A percentile compares a stretch with the other conserved stretches of the same genome.
These are phyloP conservation scores for Hura crepitans DNA, from an alignment of 441 rosid species.

Conservation along the genomic window DNA sequence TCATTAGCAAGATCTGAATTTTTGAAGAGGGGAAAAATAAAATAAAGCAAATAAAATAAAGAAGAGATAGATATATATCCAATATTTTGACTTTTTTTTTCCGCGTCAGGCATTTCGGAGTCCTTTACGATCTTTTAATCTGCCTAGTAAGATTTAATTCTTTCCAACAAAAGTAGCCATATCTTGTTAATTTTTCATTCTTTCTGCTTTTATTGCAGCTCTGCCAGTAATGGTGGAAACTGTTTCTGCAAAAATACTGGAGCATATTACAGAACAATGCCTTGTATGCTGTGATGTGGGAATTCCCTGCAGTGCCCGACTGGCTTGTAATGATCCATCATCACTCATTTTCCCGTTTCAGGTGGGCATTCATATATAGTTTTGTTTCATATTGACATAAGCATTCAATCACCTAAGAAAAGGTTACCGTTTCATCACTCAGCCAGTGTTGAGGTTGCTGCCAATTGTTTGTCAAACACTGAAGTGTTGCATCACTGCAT, in stretches of 20 bases:
- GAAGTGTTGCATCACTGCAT: background rate
- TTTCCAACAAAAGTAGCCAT: background rate
- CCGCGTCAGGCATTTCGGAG: no score
- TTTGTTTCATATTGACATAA: background rate
- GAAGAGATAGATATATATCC: no score
- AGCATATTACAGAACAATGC: constrained; percentile 87
- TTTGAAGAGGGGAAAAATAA: no score
- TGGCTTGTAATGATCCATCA: constrained; percentile 83
- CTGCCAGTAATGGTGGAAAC: constrained; percentile 83
- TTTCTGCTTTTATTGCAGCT: constrained; percentile 44
- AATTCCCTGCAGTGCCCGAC: constrained; percentile 78
- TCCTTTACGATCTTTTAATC: background rate
- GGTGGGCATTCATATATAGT: constrained; percentile 39
- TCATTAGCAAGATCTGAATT: no score
- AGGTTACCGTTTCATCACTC: background rate
- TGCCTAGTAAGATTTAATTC: constrained; percentile 1
- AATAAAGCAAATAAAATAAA: no score
- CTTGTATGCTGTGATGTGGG: constrained; percentile 97
- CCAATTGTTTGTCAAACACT: background rate
- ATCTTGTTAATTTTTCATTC: background rate
- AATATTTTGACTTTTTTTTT: no score
- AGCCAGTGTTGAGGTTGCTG: background rate
- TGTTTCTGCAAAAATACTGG: constrained; percentile 62
- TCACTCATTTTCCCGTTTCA: constrained; percentile 92
- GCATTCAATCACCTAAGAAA: background rate